Evolutionary conservation across 192 early-diverging fungal genomes (phyloP), one percentile per base, ranked within the genome.

Genomic region (Backusella morwellensis): DNA sequence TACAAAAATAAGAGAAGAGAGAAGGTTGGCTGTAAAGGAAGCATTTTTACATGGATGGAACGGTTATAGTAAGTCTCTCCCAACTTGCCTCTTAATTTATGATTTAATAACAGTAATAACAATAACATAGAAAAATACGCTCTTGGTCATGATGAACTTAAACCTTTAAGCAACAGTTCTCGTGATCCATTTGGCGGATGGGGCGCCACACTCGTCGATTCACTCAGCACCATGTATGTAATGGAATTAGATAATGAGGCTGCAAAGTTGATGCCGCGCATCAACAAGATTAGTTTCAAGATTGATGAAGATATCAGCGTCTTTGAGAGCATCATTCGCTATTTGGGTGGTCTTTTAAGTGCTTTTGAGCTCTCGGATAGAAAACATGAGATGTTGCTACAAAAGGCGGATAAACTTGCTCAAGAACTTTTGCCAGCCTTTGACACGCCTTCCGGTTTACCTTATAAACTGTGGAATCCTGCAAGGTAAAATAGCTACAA

Each of bases 301-400:
- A 82, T 95, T 21, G 80, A 91, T 74, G 91, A 91, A 74, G 81
- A 70, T 12, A 85, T 93, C 68, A 91, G 83, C 42, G 88, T 95
- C 69, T 97, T 97, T 83, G 96, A 97, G 79, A 91, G 92, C 29
- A 84, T 91, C 71, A 97, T 97, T 36, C 89, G 96, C 1, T 80
- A 80, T 34, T 75, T 95, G 19, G 96, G 93, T 42, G 96, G 96
- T 9, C 79, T 97, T 59, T 80, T 97, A 44, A 89, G 90, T 68
- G 93, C 96, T 1, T 96, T 95, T 77, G 95, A 97, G 74, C 82
- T 97, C 69, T 92, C 93, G 12, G 85, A 88, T 29, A 90, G 95
- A 66, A 70, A 75, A 21, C 50, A 81, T 23, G 47, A 50, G 12
- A 75, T 89, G 38, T 82, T 94, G 68, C 77, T 97, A 23, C 68